These are phyloP conservation scores for Malassezia restricta DNA, from an alignment of 1,284 basidiomycete genomes.

Conservation along the genomic window DNA sequence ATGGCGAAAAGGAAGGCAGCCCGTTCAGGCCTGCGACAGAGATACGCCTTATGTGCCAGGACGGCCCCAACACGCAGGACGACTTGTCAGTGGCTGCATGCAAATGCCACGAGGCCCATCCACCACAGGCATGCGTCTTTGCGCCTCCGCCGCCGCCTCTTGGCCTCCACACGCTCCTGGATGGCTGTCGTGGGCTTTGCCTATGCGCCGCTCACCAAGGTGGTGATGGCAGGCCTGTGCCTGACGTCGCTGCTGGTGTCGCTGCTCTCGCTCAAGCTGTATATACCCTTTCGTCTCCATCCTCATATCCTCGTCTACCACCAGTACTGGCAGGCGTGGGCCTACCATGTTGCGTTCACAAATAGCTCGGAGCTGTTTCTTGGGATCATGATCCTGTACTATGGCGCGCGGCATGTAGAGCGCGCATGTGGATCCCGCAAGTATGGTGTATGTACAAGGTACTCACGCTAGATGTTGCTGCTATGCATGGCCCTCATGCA, in stretches of 20 bases:
- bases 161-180: not conserved
- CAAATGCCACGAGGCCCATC: too few species aligned
- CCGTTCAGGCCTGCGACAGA: too few species aligned
- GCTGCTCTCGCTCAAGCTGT: slow-evolving; percentile 2
- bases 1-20: too few species aligned
- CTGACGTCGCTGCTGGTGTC: slow-evolving; percentile 2
- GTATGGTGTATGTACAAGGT: not conserved
- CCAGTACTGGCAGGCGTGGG: slow-evolving; percentile 11
- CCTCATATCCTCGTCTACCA: slow-evolving; percentile 9
- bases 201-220: slow-evolving; percentile 10
- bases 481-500: not conserved
- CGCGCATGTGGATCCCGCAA: slow-evolving; percentile 6
- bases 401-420: slow-evolving; percentile 6
- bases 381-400: not conserved
- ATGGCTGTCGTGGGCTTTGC: slow-evolving; percentile 12
- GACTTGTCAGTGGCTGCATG: too few species aligned
- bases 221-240: not conserved
- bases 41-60: too few species aligned
- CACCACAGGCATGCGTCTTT: not conserved
- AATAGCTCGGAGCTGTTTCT: slow-evolving; percentile 9
- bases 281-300: slow-evolving; percentile 7
- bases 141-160: not conserved
- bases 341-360: slow-evolving; percentile 5
- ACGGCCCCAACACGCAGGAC: too few species aligned
- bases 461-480: not conserved